Evolutionary conservation across 352 stramenopile genomes (phyloP).

Genomic region (Paralagenidium karlingii): DNA sequence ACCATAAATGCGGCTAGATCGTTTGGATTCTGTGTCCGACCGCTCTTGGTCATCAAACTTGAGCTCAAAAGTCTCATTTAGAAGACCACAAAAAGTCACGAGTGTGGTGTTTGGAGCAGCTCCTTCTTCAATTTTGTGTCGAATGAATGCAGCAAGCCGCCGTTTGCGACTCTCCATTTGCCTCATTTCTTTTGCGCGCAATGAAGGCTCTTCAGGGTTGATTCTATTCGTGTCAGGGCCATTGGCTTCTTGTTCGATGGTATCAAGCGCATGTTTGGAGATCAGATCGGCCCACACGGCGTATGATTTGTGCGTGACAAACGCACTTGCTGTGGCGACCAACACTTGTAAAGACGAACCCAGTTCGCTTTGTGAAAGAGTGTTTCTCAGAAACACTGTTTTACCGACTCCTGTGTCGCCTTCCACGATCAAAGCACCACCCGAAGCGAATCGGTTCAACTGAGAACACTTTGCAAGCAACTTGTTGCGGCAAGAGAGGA

Average conservation of each 20-base stretch:
- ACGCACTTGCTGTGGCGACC: slow-evolving; percentile 57
- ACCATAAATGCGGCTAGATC: too few species aligned
- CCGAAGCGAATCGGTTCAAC: slow-evolving; percentile 46
- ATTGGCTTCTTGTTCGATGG: background rate
- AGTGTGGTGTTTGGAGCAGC: slow-evolving; percentile 58
- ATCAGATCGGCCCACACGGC: slow-evolving; percentile 73
- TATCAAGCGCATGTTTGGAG: slow-evolving; percentile 38
- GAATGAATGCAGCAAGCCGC: slow-evolving; percentile 45
- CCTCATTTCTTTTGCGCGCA: too few species aligned
- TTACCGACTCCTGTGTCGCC: slow-evolving; percentile 79
- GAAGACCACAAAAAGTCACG: slow-evolving; percentile 29
- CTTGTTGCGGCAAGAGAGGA: slow-evolving; percentile 25
- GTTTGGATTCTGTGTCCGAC: too few species aligned
- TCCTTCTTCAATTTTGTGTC: slow-evolving; percentile 44
- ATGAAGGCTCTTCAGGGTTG: too few species aligned
- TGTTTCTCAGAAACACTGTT: slow-evolving; percentile 55
- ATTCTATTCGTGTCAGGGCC: too few species aligned
- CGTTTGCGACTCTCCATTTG: slow-evolving; percentile 28
- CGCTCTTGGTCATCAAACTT: too few species aligned
- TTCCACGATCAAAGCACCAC: slow-evolving; percentile 65
- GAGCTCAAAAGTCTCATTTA: too few species aligned
- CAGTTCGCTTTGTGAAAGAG: slow-evolving; percentile 29
- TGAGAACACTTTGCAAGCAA: slow-evolving; percentile 53
- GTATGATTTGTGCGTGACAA: slow-evolving; percentile 63
- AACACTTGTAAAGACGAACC: slow-evolving; percentile 29